phyloP scores from a whole-genome alignment of 345 rosid genomes.

The Moringa oleifera region DNA sequence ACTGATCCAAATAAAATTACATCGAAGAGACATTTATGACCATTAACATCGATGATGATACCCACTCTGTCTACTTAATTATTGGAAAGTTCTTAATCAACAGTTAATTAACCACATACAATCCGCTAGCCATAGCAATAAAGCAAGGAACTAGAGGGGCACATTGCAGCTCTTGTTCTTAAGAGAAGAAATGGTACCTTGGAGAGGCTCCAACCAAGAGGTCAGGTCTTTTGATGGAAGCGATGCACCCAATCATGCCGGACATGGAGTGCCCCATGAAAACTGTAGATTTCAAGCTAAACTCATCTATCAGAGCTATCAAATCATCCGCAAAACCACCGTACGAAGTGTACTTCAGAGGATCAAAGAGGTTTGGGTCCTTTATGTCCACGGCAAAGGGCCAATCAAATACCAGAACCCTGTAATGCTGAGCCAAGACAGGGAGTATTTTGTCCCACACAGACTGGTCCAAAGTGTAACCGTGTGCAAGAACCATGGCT shows the following conservation, averaged over 20 bases:
- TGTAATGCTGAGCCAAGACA: conserved; percentile 32
- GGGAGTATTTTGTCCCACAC: conserved; percentile 59
- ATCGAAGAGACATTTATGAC: too few relatives aligned
- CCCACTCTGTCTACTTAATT: too few relatives aligned
- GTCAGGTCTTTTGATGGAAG: conserved; percentile 67
- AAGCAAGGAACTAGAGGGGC: too few relatives aligned
- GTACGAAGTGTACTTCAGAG: conserved; percentile 45
- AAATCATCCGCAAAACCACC: conserved; percentile 57
- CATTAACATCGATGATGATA: too few relatives aligned
- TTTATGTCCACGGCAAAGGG: conserved; percentile 57
- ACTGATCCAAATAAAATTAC: too few relatives aligned
- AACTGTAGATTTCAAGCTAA: conserved; percentile 31
- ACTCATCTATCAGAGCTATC: conserved; percentile 50
- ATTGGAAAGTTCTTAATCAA: too few relatives aligned
- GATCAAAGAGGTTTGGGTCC: conserved; percentile 50
- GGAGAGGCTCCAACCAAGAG: conserved; percentile 74
- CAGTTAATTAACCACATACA: too few relatives aligned
- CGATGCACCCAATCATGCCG: conserved; percentile 77
- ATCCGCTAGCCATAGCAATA: too few relatives aligned
- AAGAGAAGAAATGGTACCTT: conserved; percentile 30
- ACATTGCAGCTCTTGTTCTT: too few relatives aligned
- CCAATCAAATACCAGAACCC: conserved; percentile 73
- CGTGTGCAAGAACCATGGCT: conserved; percentile 56
- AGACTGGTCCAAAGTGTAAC: conserved; percentile 66
- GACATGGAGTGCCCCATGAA: conserved; percentile 87